Evolutionary conservation across 805 yeast genomes (phyloP), one percentile per base, ranked within the genome.

Genomic region (Nakazawaea ambrosiae): DNA sequence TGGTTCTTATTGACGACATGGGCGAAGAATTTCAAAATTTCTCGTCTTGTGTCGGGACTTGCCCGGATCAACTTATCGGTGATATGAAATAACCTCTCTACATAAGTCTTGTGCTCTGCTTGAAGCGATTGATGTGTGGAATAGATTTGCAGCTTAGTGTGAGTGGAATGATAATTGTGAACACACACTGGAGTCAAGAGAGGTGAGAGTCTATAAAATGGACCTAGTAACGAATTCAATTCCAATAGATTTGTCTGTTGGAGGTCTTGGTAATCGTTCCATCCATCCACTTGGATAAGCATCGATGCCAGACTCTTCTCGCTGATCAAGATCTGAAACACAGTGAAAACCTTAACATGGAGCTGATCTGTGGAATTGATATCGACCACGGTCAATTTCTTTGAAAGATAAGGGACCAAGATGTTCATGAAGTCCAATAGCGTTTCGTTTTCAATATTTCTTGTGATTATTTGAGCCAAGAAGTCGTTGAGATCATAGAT

Each of bases 1-100:
- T 88, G 97, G 54, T 89, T 88, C 35, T 73, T 68, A 49, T 90
- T 85, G n/a, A 86, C 72, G 28, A 87, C 68, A 20, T 69, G 70
- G 1, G 84, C 81, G 57, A 89, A 77, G 67, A 80, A 88, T 33
- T 67, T 60, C 47, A 92, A 60, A 34, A 89, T 51, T 28, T 64
- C 78, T 26, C 64, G 63, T 44, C 97, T 72, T 0, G 95, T 72
- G 10, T 63, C 61, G 1, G 71, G 61, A 4, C 87, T 77, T 0
- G 87, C 85, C 44, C 97, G 69, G 11, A 92, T 73, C 31, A 92
- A 68, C 49, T 73, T 78, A 53, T 89, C 83, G 36, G 79, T 59
- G 27, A 92, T 75, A 45, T 64, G 69, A 51, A 85, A 87, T 28
- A 88, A 64, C 39, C 85, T 66, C 40, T 78, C 79, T 26, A 79